Conservation (phyloP, 805 yeast species). For the Tetrapisispora namnaoensis region DNA sequence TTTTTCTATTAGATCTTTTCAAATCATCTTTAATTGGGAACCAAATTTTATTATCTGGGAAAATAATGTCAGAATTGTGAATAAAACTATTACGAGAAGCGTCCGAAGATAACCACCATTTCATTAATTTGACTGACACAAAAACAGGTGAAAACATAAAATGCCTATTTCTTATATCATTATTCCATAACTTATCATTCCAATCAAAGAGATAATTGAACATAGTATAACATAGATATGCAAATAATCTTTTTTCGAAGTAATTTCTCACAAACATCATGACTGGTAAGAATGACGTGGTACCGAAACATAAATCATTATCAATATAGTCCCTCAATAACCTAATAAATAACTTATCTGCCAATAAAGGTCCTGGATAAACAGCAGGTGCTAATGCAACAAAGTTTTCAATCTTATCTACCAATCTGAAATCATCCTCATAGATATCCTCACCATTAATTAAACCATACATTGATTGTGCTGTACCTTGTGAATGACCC, state of each 20-base stretch:
- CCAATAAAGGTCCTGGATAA: constrained; percentile 69
- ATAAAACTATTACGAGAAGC: constrained; percentile 34
- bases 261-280: constrained; percentile 50
- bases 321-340: constrained; percentile 45
- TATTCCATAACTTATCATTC: constrained; percentile 74
- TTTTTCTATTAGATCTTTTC: neutral
- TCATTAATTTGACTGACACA: constrained; percentile 74
- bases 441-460: constrained; percentile 31
- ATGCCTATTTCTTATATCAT: constrained; percentile 54
- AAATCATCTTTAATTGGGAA: constrained; percentile 25
- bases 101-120: constrained; percentile 72
- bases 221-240: constrained; percentile 62
- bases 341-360: constrained; percentile 47
- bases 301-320: constrained; percentile 53
- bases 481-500: constrained; percentile 91
- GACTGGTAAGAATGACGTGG: constrained; percentile 63
- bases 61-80: constrained; percentile 30
- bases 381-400: constrained; percentile 85
- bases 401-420: constrained; percentile 52
- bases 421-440: constrained; percentile 23
- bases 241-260: constrained; percentile 45
- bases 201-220: constrained; percentile 82
- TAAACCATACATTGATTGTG: constrained; percentile 68
- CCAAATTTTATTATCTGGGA: constrained; percentile 48
- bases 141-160: constrained; percentile 81